A percentile compares a stretch with the other conserved stretches of the same genome.
phyloP scores from a whole-genome alignment of 1,284 basidiomycete genomes.

The Anthracocystis setariae region DNA sequence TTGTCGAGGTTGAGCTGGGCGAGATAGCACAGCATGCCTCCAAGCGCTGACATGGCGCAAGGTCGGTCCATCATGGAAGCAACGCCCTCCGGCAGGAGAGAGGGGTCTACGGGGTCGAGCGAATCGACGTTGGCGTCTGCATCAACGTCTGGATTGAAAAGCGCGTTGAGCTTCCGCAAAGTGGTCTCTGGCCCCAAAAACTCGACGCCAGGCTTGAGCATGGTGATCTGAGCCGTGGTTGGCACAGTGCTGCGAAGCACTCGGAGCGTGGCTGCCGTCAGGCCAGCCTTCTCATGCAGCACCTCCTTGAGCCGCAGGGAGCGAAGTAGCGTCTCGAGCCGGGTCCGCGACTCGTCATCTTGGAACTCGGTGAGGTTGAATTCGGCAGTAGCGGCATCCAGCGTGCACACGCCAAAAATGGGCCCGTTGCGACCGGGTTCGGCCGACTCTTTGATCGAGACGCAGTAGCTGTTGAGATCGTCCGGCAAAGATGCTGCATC shows the following conservation, averaged over 20 bases:
- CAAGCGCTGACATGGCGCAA: constrained; percentile 60
- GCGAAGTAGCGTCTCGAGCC: constrained; percentile 90
- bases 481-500: constrained; percentile 88
- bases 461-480: constrained; percentile 94
- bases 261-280: constrained; percentile 53
- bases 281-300: constrained; percentile 83
- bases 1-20: constrained; percentile 63
- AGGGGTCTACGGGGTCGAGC: constrained; percentile 41
- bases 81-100: constrained; percentile 56
- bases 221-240: constrained; percentile 59
- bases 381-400: constrained; percentile 95
- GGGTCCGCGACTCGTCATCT: constrained; percentile 91
- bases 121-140: constrained; percentile 37
- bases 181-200: constrained; percentile 58
- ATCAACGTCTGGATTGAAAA: constrained; percentile 52
- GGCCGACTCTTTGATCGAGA: constrained; percentile 78
- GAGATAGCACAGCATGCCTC: constrained; percentile 64
- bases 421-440: constrained; percentile 39
- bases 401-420: constrained; percentile 87
- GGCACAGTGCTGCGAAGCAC: constrained; percentile 59
- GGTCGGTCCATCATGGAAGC: constrained; percentile 49
- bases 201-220: constrained; percentile 62
- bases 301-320: constrained; percentile 93
- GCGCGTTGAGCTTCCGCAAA: constrained; percentile 47
- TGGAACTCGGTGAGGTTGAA: constrained; percentile 90